Conservation (phyloP, 306 rosid genomes). For the Aeschynomene evenia region DNA sequence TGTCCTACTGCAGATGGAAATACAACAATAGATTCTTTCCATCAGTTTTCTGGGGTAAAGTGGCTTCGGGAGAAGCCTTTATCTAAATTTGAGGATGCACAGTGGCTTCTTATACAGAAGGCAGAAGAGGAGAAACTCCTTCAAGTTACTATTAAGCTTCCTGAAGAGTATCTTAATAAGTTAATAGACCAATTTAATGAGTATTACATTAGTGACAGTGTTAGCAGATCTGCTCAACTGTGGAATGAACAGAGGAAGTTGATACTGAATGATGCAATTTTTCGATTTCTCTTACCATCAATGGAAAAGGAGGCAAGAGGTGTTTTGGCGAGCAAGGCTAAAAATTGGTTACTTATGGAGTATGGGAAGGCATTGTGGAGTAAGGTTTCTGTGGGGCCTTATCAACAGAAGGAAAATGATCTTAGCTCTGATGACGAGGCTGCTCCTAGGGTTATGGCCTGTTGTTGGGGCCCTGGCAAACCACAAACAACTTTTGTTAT, state of each 20-base stretch:
- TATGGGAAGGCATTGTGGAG: slow-evolving; percentile 87
- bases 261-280: slow-evolving; percentile 85
- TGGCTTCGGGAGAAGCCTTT: slow-evolving; percentile 94
- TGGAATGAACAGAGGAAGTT: slow-evolving; percentile 98
- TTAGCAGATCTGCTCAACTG: slow-evolving; percentile 92
- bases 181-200: slow-evolving; percentile 78
- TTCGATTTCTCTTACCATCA: slow-evolving; percentile 79
- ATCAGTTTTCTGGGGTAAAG: slow-evolving; percentile 82
- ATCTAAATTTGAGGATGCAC: slow-evolving; percentile 81
- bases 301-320: slow-evolving; percentile 97
- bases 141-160: slow-evolving; percentile 85
- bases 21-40: slow-evolving; percentile 76
- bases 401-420: slow-evolving; percentile 89
- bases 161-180: slow-evolving; percentile 69
- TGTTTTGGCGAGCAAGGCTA: slow-evolving; percentile 67
- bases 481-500: slow-evolving; percentile 94
- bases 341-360: slow-evolving; percentile 77
- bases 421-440: slow-evolving; percentile 82
- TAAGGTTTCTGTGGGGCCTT: slow-evolving; percentile 92
- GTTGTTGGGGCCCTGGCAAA: slow-evolving; percentile 99
- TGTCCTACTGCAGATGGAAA: slow-evolving; percentile 83
- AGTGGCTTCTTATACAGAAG: slow-evolving; percentile 96
- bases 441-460: slow-evolving; percentile 97
- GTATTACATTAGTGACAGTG: slow-evolving; percentile 92
- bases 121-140: slow-evolving; percentile 95